phyloP scores from a whole-genome alignment of 1,284 basidiomycete genomes.

The Apiotrichum siamense region DNA sequence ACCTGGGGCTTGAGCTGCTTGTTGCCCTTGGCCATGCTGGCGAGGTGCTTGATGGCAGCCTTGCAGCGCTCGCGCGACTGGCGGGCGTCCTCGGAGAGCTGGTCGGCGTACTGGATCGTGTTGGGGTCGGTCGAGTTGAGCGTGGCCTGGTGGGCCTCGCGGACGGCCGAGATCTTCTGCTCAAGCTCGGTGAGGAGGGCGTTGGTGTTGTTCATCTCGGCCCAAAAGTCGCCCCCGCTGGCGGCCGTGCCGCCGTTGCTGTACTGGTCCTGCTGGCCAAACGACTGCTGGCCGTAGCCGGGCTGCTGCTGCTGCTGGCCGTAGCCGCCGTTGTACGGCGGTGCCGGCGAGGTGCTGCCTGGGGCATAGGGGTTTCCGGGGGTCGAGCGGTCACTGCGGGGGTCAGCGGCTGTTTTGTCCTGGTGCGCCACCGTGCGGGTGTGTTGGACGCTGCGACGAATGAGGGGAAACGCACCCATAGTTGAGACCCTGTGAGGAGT shows the following conservation, averaged over 20 bases:
- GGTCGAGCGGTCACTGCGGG: conserved; percentile 8
- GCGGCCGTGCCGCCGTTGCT: conserved; percentile 10
- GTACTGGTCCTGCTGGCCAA: conserved; percentile 3
- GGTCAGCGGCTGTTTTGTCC: no score
- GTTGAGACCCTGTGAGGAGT: no score
- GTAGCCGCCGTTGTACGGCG: conserved; percentile 27
- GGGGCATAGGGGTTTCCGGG: conserved; percentile 14
- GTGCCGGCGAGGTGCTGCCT: conserved; percentile 12
- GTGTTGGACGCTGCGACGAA: no score
- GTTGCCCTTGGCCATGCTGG: conserved; percentile 68
- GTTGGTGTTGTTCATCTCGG: conserved; percentile 34
- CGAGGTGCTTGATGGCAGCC: conserved; percentile 69
- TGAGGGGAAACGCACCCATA: no score
- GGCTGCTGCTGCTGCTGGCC: conserved; percentile 18
- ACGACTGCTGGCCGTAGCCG: neutral
- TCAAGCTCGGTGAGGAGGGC: conserved; percentile 36
- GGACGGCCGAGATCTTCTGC: conserved; percentile 43
- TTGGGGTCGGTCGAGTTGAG: conserved; percentile 41
- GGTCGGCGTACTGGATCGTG: conserved; percentile 53
- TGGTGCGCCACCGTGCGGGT: no score
- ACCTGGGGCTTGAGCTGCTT: conserved; percentile 80
- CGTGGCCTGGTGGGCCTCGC: conserved; percentile 38
- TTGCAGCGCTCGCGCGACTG: conserved; percentile 67
- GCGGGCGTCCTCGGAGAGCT: conserved; percentile 71
- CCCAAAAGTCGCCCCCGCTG: conserved; percentile 39